These are phyloP conservation scores for Passalora sequoiae DNA, from an alignment of 2,329 filamentous ascomycete genomes.

Conservation along the genomic window DNA sequence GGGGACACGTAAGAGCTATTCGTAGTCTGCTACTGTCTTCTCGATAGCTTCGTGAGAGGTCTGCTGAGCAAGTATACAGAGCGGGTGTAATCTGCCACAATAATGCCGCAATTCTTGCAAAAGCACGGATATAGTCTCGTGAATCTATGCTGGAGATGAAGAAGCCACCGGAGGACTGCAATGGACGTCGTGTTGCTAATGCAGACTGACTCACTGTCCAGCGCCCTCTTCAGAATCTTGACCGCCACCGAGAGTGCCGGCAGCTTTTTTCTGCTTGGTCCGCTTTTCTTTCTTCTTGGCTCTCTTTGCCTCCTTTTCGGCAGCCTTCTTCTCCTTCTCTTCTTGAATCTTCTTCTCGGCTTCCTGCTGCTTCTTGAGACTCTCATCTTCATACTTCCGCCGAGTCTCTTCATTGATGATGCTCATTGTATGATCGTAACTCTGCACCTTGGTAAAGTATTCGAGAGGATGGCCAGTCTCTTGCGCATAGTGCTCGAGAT, in stretches of 20 bases:
- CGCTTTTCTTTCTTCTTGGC: constrained; percentile 21
- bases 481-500: constrained; percentile 39
- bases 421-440: constrained; percentile 32
- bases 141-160: no score
- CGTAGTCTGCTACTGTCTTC: no score
- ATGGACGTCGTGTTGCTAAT: no score
- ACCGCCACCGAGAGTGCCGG: constrained; percentile 23
- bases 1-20: no score
- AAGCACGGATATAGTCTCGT: no score
- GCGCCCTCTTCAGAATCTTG: no score
- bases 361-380: constrained; percentile 33
- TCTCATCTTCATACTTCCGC: constrained; percentile 32
- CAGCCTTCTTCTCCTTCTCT: constrained; percentile 29
- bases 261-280: constrained; percentile 8
- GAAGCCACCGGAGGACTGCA: no score
- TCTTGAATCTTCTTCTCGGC: constrained; percentile 32
- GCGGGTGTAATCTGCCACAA: no score
- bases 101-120: no score
- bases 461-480: constrained; percentile 35
- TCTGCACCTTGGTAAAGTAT: constrained; percentile 35
- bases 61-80: no score
- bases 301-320: constrained; percentile 27
- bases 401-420: constrained; percentile 30
- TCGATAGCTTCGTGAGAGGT: no score
- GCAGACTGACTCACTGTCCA: no score